Percentiles rank a stretch among this genome's conserved stretches.
phyloP scores from a whole-genome alignment of 2,329 filamentous ascomycete genomes.

The Aspergillus sp. region DNA sequence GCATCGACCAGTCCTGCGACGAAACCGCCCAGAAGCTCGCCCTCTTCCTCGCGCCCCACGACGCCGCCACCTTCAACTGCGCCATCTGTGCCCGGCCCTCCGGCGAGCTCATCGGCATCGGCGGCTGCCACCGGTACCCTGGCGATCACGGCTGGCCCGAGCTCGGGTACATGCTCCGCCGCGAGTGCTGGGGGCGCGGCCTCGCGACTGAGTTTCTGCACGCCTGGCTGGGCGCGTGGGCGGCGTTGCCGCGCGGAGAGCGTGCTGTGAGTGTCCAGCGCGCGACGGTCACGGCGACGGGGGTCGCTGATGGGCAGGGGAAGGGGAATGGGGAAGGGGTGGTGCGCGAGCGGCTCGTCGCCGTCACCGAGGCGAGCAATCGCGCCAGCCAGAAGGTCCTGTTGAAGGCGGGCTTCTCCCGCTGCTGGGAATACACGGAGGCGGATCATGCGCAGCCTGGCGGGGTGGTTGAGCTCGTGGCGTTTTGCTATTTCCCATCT shows the following conservation, averaged over 20 bases:
- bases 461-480: not conserved
- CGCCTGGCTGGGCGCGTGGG: not conserved
- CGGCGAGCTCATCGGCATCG: not conserved
- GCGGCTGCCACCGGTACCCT: not conserved
- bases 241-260: not conserved
- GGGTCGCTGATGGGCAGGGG: too few relatives aligned
- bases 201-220: not conserved
- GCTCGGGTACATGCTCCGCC: not conserved
- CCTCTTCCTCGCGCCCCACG: not conserved
- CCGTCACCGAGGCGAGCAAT: not conserved
- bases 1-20: not conserved
- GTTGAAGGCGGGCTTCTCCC: not conserved
- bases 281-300: not conserved
- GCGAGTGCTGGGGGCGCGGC: not conserved
- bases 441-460: not conserved
- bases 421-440: not conserved
- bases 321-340: not conserved
- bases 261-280: not conserved
- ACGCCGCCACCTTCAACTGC: not conserved
- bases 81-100: not conserved
- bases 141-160: not conserved
- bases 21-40: not conserved
- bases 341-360: not conserved
- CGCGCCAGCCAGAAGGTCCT: not conserved
- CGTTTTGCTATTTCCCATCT: not conserved